Evolutionary conservation across 352 stramenopile species (phyloP), one percentile per base, ranked within the genome.

Genomic region (Peronospora tabacina): DNA sequence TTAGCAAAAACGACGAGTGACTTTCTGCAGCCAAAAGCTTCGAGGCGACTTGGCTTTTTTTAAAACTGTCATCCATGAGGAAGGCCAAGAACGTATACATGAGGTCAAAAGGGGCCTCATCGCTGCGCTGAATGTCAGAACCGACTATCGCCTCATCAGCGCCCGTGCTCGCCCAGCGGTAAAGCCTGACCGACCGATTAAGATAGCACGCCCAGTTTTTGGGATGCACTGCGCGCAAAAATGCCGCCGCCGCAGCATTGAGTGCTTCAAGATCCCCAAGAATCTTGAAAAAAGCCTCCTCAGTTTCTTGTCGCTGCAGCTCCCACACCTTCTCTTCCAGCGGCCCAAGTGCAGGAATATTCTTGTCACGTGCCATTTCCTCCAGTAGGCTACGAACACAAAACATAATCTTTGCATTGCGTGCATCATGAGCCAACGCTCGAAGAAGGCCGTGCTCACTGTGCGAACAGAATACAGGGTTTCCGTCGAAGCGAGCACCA

Each of bases 21-120:
- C 34, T 48, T 46, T 58, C 55, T 20, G 30, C 24, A 5, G 36
- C 41, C 7, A 77, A 24, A 20, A 89, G 49, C 37, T 86, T 81
- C 24, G 65, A 51, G n/a, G 74, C 64, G 17, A 81, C 50, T 46
- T 88, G 76, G 37, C 63, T 86, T 61, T 85, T 88, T 55, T 84
- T 85, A 53, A 77, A 90, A 24, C 74, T 55, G 22, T 47, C 57
- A 42, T 90, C 79, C 79, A 90, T 90, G 38, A 90, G 51, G 50
- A 86, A 87, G 5, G 76, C 77, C 38, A 90, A 48, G 51, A 87
- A 89, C 34, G 65, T 75, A 39, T 91, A 91, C 40, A 89, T 63
- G 32, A 91, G 53, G 59, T 91, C 80, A 24, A 91, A 87, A 36
- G 80, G 80, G 17, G 80, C 74, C 35, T 90, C 79, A 37, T 90